Evolutionary conservation across 129 eudicot species (phyloP).

Genomic region (Scalesia atractyloides): DNA sequence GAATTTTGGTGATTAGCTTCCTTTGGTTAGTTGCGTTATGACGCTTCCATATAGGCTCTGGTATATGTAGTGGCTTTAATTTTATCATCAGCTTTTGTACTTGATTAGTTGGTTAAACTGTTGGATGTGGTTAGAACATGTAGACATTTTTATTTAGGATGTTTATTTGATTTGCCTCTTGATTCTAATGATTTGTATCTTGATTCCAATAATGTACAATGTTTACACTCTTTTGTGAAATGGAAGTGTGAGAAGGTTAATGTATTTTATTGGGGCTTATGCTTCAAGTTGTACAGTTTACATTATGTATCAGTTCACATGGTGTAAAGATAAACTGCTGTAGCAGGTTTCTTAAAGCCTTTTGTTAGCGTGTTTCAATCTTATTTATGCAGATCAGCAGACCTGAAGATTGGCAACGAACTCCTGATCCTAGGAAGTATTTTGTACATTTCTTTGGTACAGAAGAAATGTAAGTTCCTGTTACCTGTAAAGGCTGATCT

Average conservation of each 20-base stretch:
- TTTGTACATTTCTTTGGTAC: conserved; percentile 91
- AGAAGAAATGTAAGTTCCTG: conserved; percentile 76
- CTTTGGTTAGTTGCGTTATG: conserved; percentile 4
- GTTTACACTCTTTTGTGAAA: conserved; percentile 10
- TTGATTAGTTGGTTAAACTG: not conserved
- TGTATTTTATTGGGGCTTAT: conserved; percentile 22
- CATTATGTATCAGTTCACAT: conserved; percentile 29
- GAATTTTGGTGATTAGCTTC: conserved; percentile 24
- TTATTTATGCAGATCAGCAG: conserved; percentile 68
- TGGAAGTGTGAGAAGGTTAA: conserved; percentile 28
- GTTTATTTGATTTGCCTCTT: conserved; percentile 19
- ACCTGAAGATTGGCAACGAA: conserved; percentile 78
- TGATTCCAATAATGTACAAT: not conserved
- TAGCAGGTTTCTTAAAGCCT: conserved; percentile 19
- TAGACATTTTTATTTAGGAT: conserved; percentile 28
- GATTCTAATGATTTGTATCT: conserved; percentile 10
- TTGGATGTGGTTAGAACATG: conserved; percentile 24
- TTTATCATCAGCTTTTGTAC: conserved; percentile 27
- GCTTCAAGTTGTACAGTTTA: conserved; percentile 29
- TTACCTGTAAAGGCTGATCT: conserved; percentile 4
- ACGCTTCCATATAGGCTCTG: conserved; percentile 23
- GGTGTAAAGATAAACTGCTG: conserved; percentile 21
- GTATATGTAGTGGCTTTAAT: conserved; percentile 14
- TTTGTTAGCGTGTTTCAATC: conserved; percentile 30
- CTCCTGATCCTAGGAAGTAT: conserved; percentile 77